Conservation (phyloP, 306 rosid species). For the Phaseolus lunatus region DNA sequence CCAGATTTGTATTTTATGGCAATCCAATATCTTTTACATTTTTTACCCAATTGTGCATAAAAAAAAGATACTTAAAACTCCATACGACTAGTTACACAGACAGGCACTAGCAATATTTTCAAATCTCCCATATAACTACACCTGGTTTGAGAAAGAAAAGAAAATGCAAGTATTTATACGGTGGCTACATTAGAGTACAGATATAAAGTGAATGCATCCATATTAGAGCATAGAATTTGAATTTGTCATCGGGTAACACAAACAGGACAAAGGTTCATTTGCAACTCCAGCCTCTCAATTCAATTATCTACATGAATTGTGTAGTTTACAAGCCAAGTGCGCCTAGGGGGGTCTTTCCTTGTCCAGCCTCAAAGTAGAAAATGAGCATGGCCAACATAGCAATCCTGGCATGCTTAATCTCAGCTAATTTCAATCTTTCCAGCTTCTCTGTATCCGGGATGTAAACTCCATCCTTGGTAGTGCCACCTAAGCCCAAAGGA, state of each 20-base stretch:
- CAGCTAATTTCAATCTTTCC: constrained; percentile 90
- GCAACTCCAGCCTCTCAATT: constrained; percentile 54
- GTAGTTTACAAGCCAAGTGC: constrained; percentile 88
- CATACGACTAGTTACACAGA: not conserved
- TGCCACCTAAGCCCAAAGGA: constrained; percentile 80
- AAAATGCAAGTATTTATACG: constrained; percentile 26
- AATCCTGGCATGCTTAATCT: constrained; percentile 92
- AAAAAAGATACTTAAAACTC: not conserved
- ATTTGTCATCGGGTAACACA: constrained; percentile 43
- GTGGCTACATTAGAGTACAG: constrained; percentile 22
- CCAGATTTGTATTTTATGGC: constrained; percentile 13
- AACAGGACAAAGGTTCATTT: constrained; percentile 41
- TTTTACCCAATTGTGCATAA: constrained; percentile 5
- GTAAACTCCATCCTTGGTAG: constrained; percentile 67
- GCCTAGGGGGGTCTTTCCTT: constrained; percentile 97
- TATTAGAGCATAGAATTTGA: constrained; percentile 35
- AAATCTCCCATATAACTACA: constrained; percentile 26
- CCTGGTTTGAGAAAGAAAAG: constrained; percentile 22
- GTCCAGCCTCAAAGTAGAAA: constrained; percentile 99
- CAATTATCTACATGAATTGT: constrained; percentile 60
- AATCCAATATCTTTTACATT: constrained; percentile 1
- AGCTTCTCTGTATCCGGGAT: constrained; percentile 75
- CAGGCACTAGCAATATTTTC: constrained; percentile 6
- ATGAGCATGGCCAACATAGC: constrained; percentile 96
- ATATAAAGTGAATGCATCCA: constrained; percentile 46